Conservation (phyloP, 2,329 filamentous ascomycete species). For the Chaetomiaceae sp. region DNA sequence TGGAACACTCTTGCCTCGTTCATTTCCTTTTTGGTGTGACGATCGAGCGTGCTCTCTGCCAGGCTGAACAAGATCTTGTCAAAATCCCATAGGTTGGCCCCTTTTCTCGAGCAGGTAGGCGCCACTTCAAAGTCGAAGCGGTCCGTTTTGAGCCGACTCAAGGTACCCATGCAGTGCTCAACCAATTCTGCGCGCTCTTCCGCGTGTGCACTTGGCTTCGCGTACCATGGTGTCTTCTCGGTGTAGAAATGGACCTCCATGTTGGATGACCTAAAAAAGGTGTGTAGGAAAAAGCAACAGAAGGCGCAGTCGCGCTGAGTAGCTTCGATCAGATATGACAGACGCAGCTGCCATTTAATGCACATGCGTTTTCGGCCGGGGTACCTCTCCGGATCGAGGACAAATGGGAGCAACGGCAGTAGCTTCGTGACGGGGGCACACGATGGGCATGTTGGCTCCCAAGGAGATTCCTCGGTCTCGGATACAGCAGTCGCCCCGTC, state of each 20-base stretch:
- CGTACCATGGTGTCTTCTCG: constrained; percentile 6
- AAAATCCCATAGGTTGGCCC: neutral
- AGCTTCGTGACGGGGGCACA: neutral
- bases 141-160: constrained; percentile 5
- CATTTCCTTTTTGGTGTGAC: neutral
- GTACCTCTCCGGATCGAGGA: neutral
- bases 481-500: neutral
- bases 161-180: constrained; percentile 12
- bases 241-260: neutral
- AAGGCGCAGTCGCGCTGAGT: constrained; percentile 11
- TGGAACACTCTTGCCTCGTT: neutral
- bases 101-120: neutral
- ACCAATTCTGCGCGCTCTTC: constrained; percentile 3
- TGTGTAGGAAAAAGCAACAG: constrained; percentile 6
- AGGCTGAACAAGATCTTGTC: constrained; percentile 4
- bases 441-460: too few relatives aligned
- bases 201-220: constrained; percentile 1
- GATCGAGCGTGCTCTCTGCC: neutral
- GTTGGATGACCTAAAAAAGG: constrained; percentile 9
- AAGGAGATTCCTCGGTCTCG: neutral
- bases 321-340: constrained; percentile 7
- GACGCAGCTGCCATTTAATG: constrained; percentile 4
- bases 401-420: neutral
- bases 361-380: neutral
- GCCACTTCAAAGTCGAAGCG: constrained; percentile 1